phyloP scores from a whole-genome alignment of 164 flowering plant genomes.

The Stephania cephalantha region DNA sequence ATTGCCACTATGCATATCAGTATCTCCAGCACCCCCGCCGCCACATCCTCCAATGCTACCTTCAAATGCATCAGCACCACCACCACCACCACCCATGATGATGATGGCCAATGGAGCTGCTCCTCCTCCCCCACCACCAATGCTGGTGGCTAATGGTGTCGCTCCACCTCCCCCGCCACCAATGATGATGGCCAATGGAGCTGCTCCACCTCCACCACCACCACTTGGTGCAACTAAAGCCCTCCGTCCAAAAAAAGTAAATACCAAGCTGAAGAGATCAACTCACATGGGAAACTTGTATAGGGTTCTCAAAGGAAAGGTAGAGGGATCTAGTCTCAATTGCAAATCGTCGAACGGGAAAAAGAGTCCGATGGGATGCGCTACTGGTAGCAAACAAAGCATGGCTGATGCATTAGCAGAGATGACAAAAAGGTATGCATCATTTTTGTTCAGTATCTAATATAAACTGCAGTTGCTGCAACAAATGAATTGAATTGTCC shows the following conservation, averaged over 20 bases:
- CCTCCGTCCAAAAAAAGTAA: slow-evolving; percentile 46
- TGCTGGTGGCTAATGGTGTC: slow-evolving; percentile 15
- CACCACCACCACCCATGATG: slow-evolving; percentile 28
- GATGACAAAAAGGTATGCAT: slow-evolving; percentile 69
- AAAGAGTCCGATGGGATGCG: slow-evolving; percentile 26
- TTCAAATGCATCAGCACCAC: slow-evolving; percentile 13
- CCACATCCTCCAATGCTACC: slow-evolving; percentile 17
- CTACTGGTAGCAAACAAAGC: slow-evolving; percentile 50
- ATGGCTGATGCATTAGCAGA: slow-evolving; percentile 95
- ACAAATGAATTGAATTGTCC: neutral
- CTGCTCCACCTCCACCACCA: slow-evolving; percentile 66
- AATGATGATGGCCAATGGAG: slow-evolving; percentile 18
- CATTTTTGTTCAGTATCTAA: neutral
- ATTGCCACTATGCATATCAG: slow-evolving; percentile 4
- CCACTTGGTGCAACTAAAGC: slow-evolving; percentile 34
- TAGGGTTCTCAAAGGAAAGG: slow-evolving; percentile 65
- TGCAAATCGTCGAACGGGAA: slow-evolving; percentile 38
- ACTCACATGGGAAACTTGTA: slow-evolving; percentile 70
- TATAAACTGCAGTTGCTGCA: neutral
- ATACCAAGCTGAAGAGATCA: slow-evolving; percentile 65
- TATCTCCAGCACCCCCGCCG: slow-evolving; percentile 34
- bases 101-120: slow-evolving; percentile 3
- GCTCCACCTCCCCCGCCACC: slow-evolving; percentile 37
- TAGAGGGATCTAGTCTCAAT: slow-evolving; percentile 54
- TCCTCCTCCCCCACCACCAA: slow-evolving; percentile 21